phyloP scores from a whole-genome alignment of 768 basidiomycete species.

The Lentinus brumalis region DNA sequence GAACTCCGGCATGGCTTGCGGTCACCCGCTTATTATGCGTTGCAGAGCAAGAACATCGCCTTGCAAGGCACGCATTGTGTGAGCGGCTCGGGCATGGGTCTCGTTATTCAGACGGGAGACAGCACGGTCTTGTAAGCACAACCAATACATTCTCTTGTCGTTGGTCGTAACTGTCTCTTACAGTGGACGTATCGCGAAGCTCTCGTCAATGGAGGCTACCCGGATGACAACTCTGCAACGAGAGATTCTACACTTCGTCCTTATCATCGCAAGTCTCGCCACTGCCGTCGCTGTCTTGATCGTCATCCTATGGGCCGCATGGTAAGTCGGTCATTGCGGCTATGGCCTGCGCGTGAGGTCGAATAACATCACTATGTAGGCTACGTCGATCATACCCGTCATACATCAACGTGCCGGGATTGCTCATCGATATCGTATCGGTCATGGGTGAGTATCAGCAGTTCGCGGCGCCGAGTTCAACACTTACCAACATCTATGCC shows the following conservation, averaged over 20 bases:
- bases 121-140: constrained; percentile 41
- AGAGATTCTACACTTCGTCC: constrained; percentile 57
- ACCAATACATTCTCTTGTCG: not conserved
- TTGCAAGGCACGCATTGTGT: constrained; percentile 55
- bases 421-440: constrained; percentile 58
- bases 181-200: constrained; percentile 22
- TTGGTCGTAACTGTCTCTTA: not conserved
- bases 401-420: constrained; percentile 49
- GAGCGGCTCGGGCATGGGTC: constrained; percentile 46
- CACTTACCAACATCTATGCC: not conserved
- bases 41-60: constrained; percentile 55
- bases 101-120: constrained; percentile 50
- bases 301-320: constrained; percentile 45
- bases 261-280: constrained; percentile 52
- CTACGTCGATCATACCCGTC: constrained; percentile 37
- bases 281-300: constrained; percentile 46
- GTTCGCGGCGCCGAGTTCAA: not conserved
- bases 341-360: not conserved
- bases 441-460: constrained; percentile 29
- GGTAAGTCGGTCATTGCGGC: constrained; percentile 28
- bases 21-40: constrained; percentile 1
- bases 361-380: constrained; percentile 31
- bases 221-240: constrained; percentile 49
- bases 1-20: too few species aligned
- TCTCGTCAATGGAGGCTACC: constrained; percentile 3